Base-by-base conservation (phyloP, 495 filamentous ascomycete genomes). In the Talaromyces borbonicus region DNA sequence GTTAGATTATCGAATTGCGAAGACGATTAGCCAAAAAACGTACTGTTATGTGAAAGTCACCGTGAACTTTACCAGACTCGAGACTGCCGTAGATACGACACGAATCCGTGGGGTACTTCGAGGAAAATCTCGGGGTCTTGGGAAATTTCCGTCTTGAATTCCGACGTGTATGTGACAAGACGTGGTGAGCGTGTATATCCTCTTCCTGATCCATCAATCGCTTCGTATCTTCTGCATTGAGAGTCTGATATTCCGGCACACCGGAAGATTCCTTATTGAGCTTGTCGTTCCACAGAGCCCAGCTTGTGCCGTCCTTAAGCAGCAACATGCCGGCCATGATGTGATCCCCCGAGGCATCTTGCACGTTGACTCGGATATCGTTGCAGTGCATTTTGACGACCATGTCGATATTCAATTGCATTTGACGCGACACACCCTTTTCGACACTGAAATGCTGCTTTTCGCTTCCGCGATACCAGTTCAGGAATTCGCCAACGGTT, bases 331-430 rank as follows among this genome's bases (percentile, higher is more conserved):
- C 86, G 1, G 92, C 92, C 5, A 95, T 73, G 55, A 97, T 89
- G 31, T 85, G 77, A 64, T 99, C 92, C 23, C 92, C 86, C 0
- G 85, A 77, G 11, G 89, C 93, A 62, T 99, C 92, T 69, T 99
- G 92, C 42, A 97, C 90, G 71, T 99, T 99, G 64, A 99, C 70
- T 65, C 94, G 86, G 15, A 99, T 73, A 57, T 89, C 80, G 26
- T 74, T 68, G 72, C 92, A 99, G 54, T 72, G 67, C 92, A 99
- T 99, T 25, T 77, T 72, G n/a, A 97, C 67, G 1, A 96, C 86
- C 24, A 94, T 78, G 68, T 99, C 92, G 25, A 97, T 71, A 70
- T 99, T 99, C 62, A 99, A 84, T 67, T 95, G 86, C 49, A 99
- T 76, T 29, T 76, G 66, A 63, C 89, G 90, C 0, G 83, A 83